Evolutionary conservation across 2,329 filamentous ascomycete genomes (phyloP), one percentile per base, ranked within the genome.

Genomic region (Juglanconis sp.): DNA sequence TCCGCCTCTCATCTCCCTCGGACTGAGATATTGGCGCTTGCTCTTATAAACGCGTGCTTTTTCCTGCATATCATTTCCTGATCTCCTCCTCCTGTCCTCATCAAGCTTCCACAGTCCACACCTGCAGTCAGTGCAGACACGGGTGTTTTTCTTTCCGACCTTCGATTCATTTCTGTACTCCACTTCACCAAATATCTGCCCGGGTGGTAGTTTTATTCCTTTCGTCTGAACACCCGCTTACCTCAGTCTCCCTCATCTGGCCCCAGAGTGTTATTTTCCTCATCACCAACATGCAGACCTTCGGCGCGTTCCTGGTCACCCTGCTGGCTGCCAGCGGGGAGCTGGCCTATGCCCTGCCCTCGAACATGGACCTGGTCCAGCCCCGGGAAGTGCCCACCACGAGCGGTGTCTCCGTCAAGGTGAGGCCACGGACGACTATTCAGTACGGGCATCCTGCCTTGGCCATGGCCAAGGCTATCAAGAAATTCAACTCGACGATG

Each of bases 361-460:
- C 62, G 35, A 48, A 30, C 36, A 60, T 56, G 60, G 56, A 61
- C 1, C 34, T 10, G 31, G 35, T 62, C 51, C 44, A 35, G 49
- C 24, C 53, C 52, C 56, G 63, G 31, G 38, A 34, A 38, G 24
- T 36, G 13, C 13, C 46, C 42, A 53, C 49, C 31, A 47, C 57
- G 34, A 35, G 53, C 47, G 51, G 51, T 38, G 49, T 60, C 30
- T 55, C 53, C 7, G 61, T 63, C n/a, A 59, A 56, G n/a, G 56
- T 61, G 34, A 60, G 48, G 50, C 50, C 63, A 9, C 60, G 64
- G 49, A 56, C 54, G 24, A 44, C 60, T 11, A 61, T 56, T 2
- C 30, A 53, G 49, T 62, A 64, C 56, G 63, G 55, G 57, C 62
- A 65, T 36, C 63, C 63, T 11, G 65, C 63, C 24, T 46, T 66